A percentile compares a stretch with the other conserved stretches of the same genome.
Evolutionary conservation across 2,329 filamentous ascomycete genomes (phyloP).

Genomic region (Fusarium sp.): DNA sequence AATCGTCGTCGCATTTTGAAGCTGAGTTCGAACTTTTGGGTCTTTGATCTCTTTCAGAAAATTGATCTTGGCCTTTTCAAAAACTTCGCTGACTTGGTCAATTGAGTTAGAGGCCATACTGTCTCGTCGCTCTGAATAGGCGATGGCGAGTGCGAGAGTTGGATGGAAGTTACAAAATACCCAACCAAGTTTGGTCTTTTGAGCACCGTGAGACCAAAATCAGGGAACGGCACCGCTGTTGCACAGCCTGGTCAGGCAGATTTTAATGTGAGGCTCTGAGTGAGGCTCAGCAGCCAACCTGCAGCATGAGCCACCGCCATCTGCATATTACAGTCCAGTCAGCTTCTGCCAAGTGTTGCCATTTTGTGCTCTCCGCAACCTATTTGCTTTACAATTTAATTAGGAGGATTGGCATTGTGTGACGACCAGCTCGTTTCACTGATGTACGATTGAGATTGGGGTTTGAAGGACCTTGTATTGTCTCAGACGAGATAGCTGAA

Average conservation of each 20-base stretch:
- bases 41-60: neutral
- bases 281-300: neutral
- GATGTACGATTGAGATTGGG: no score
- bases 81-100: neutral
- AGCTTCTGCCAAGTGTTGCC: no score
- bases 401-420: no score
- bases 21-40: neutral
- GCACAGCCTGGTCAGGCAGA: neutral
- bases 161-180: accelerated
- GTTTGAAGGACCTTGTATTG: no score
- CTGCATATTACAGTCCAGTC: no score
- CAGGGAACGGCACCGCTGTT: accelerated
- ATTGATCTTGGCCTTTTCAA: neutral
- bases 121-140: accelerated
- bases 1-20: neutral
- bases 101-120: neutral
- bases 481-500: no score
- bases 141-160: accelerated
- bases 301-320: neutral
- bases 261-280: neutral
- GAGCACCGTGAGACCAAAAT: neutral
- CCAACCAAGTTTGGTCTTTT: no score
- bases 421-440: no score
- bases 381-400: no score
- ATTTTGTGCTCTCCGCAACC: no score